Percentiles rank a stretch among this genome's conserved stretches.
phyloP scores from a whole-genome alignment of 2,329 filamentous ascomycete species.

The Ophiocordyceps polyrhachis-furcata region DNA sequence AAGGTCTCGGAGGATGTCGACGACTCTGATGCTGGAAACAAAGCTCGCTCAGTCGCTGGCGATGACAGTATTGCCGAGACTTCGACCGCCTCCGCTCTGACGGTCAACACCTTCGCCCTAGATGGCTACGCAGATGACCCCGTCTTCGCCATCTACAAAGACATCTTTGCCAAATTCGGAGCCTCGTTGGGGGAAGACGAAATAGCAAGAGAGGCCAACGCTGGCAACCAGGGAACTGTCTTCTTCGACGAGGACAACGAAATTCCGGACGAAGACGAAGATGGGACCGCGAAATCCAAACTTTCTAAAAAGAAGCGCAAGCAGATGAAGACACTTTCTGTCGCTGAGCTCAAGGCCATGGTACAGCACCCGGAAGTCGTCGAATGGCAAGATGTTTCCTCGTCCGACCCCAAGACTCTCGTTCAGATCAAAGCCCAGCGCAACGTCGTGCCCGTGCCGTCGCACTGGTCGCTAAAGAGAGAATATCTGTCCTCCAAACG shows the following conservation, averaged over 20 bases:
- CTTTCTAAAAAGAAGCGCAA: slow-evolving; percentile 93
- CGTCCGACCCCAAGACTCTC: slow-evolving; percentile 70
- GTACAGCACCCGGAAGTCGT: slow-evolving; percentile 86
- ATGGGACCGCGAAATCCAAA: slow-evolving; percentile 42
- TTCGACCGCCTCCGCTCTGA: slow-evolving; percentile 8
- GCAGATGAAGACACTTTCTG: slow-evolving; percentile 75
- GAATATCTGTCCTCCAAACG: slow-evolving; percentile 95
- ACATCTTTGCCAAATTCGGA: slow-evolving; percentile 66
- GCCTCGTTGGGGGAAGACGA: slow-evolving; percentile 43
- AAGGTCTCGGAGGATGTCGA: not conserved
- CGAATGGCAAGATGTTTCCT: slow-evolving; percentile 92
- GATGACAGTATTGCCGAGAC: not conserved
- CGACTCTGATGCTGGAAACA: not conserved
- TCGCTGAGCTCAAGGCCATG: slow-evolving; percentile 85
- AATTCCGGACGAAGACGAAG: slow-evolving; percentile 70
- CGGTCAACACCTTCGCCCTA: slow-evolving; percentile 21
- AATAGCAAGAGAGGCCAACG: slow-evolving; percentile 43
- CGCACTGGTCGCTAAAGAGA: slow-evolving; percentile 88
- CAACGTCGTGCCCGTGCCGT: slow-evolving; percentile 87
- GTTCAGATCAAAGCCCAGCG: slow-evolving; percentile 90
- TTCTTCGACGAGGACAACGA: slow-evolving; percentile 72
- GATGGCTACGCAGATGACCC: slow-evolving; percentile 57
- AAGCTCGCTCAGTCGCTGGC: not conserved
- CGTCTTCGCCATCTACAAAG: slow-evolving; percentile 66
- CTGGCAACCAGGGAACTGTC: slow-evolving; percentile 65